These are phyloP conservation scores for Entomortierella parvispora DNA, from an alignment of 192 early-diverging fungal species.

Conservation along the genomic window DNA sequence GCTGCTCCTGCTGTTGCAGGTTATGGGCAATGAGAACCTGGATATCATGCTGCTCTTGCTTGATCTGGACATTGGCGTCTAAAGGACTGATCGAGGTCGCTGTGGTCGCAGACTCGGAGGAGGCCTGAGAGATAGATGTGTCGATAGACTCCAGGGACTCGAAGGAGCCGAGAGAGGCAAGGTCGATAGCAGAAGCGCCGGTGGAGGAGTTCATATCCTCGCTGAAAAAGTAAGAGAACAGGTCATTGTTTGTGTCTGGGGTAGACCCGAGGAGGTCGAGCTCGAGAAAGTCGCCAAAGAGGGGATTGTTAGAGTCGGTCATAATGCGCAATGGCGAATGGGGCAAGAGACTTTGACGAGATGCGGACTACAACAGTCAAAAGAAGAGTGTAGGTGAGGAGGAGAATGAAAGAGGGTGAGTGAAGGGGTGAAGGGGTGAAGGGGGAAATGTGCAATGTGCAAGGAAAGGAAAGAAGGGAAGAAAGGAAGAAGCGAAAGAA, in stretches of 20 bases:
- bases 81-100: background rate
- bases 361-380: background rate
- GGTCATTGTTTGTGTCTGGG: background rate
- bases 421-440: background rate
- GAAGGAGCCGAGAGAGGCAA: background rate
- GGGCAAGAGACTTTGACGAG: background rate
- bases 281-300: conserved; percentile 35
- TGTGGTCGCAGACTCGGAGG: background rate
- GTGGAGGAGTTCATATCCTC: conserved; percentile 13
- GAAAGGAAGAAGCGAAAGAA: background rate
- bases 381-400: background rate
- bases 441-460: background rate
- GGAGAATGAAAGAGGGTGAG: background rate
- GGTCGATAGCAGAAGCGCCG: background rate
- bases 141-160: conserved; percentile 1
- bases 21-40: conserved; percentile 22
- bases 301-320: conserved; percentile 18
- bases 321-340: background rate
- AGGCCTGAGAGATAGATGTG: background rate
- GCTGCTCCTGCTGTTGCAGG: conserved; percentile 12
- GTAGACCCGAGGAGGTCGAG: conserved; percentile 30
- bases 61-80: background rate
- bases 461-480: background rate
- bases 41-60: conserved; percentile 11
- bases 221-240: conserved; percentile 29